Base-by-base conservation (phyloP, 768 basidiomycete species). In the Psilocybe cyanescens region DNA sequence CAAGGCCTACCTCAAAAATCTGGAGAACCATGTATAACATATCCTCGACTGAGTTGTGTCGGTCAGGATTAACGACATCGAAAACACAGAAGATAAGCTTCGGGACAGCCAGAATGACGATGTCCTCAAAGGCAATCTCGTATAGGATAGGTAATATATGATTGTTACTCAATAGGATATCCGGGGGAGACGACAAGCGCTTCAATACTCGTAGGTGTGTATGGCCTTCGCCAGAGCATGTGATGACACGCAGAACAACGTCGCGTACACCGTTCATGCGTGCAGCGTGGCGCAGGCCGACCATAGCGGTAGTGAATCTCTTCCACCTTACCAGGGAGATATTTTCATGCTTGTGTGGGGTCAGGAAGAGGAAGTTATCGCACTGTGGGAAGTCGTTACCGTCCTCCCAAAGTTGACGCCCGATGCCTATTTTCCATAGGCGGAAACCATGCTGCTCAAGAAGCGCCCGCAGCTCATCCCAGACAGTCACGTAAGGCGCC, bases 21-120 rank as follows among this genome's bases (percentile, higher is more conserved):
- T 63, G 53, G 12, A 63, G 48, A 1, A 59, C 35, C 58, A 64
- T 52, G 41, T 64, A 51, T 24, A 64, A 14, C 2, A 57, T 24
- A 24, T 64, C 63, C 17, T 60, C 63, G 2, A 64, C 55, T 8
- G 63, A 60, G 29, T 50, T 50, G 9, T 30, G 7, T 8, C 7
- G 6, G 11, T 14, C 7, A 11, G 24, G 28, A 35, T 6, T 11
- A 35, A 35, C 33, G 49, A 28, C 29, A 7, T 11, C 12, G 8
- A 14, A 12, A 24, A 50, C 5, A 30, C 37, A 11, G 28, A 17
- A 37, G 17, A 55, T 16, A 33, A 52, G 19, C 50, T 29, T 59
- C 8, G 58, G 58, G 9, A 52, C n/a, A 2, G 39, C 58, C 4
- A 33, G 24, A 24, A 59, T 37, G 12, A 35, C 37, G 17, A 59